Percentiles rank a stretch among this genome's conserved stretches.
These are phyloP conservation scores for Pisolithus microcarpus DNA, from an alignment of 768 basidiomycete genomes.

Conservation along the genomic window DNA sequence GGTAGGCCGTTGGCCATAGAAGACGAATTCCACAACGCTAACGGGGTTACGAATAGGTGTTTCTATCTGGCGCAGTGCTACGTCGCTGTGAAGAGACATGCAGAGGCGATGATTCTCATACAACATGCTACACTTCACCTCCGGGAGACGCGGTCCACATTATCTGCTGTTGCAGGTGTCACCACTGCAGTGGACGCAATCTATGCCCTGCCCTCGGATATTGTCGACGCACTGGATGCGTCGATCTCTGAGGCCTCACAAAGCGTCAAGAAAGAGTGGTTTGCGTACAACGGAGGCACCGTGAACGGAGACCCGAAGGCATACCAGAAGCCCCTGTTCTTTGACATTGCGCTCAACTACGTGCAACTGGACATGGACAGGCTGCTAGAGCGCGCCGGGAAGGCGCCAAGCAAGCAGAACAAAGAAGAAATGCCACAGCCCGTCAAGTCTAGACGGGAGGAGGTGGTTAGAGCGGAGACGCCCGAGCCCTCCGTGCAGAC, in stretches of 20 bases:
- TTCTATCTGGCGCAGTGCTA: conserved; percentile 75
- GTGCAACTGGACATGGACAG: conserved; percentile 79
- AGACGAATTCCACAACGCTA: neutral
- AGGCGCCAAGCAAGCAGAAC: conserved; percentile 24
- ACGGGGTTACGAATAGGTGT: conserved; percentile 39
- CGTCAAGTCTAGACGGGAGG: conserved; percentile 52
- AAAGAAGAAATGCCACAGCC: conserved; percentile 15
- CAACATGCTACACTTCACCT: conserved; percentile 67
- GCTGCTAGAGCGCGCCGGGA: conserved; percentile 65
- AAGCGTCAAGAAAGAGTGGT: conserved; percentile 69
- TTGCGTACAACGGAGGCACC: conserved; percentile 66
- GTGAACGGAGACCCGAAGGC: conserved; percentile 36
- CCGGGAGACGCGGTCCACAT: conserved; percentile 57
- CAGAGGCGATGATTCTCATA: conserved; percentile 62
- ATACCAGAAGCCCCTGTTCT: conserved; percentile 83
- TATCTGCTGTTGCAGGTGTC: conserved; percentile 43
- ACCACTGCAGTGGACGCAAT: conserved; percentile 34
- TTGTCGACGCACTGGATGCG: conserved; percentile 48
- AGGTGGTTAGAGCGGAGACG: conserved; percentile 37
- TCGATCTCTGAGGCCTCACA: conserved; percentile 40
- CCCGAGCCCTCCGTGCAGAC: conserved; percentile 41
- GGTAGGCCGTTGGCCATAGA: conserved; percentile 35
- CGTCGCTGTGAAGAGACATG: conserved; percentile 58
- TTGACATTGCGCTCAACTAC: conserved; percentile 92
- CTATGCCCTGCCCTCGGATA: conserved; percentile 44